These are phyloP conservation scores for Candida andamanensis DNA, from an alignment of 805 yeast species.

Conservation along the genomic window DNA sequence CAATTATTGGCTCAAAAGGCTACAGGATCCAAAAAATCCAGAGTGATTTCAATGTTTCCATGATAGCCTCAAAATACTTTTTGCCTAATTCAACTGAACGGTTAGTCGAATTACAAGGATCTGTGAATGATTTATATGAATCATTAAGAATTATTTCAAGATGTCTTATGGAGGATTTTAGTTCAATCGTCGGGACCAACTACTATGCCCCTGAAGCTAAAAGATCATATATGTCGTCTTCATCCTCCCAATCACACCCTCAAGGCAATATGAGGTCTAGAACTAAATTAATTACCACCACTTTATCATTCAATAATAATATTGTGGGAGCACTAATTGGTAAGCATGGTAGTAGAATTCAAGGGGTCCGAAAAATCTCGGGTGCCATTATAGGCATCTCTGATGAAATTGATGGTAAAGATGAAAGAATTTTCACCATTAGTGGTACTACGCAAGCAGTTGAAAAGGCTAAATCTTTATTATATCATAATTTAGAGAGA, in stretches of 20 bases:
- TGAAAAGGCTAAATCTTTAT: constrained; percentile 53
- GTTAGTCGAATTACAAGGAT: constrained; percentile 81
- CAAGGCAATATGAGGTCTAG: neutral
- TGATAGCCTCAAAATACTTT: constrained; percentile 83
- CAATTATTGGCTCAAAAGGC: constrained; percentile 83
- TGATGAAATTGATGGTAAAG: constrained; percentile 58
- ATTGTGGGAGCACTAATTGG: constrained; percentile 90
- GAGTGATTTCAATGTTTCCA: constrained; percentile 61
- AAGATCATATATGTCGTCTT: neutral
- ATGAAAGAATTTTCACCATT: constrained; percentile 67
- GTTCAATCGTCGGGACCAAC: constrained; percentile 57
- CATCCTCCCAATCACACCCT: neutral
- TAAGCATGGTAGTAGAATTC: constrained; percentile 78
- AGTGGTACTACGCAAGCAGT: constrained; percentile 53
- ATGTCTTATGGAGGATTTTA: constrained; percentile 71
- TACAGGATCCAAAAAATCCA: constrained; percentile 74
- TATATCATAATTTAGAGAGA: constrained; percentile 54
- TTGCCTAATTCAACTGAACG: constrained; percentile 80
- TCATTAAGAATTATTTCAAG: constrained; percentile 57
- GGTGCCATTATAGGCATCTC: constrained; percentile 78
- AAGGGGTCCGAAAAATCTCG: constrained; percentile 72
- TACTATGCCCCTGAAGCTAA: constrained; percentile 49
- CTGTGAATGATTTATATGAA: constrained; percentile 54
- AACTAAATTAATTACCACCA: constrained; percentile 23
- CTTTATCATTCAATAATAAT: constrained; percentile 64